Conservation (phyloP, 345 rosid genomes). For the Mercurialis annua region DNA sequence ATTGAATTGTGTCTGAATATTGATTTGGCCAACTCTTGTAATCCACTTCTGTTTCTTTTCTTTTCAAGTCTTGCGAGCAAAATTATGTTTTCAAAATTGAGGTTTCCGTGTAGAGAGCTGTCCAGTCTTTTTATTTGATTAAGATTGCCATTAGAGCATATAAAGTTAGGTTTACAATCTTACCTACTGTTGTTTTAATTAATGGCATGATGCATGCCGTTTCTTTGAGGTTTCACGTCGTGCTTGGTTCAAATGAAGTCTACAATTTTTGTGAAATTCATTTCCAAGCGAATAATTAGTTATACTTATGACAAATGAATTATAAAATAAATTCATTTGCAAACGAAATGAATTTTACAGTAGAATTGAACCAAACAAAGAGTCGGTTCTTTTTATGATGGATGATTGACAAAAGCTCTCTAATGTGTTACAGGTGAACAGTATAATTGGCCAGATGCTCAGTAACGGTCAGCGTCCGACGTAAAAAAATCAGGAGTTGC, state of each 20-base stretch:
- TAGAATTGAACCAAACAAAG: no score
- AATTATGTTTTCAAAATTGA: not conserved
- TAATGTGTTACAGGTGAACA: slow-evolving; percentile 60
- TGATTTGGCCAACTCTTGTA: not conserved
- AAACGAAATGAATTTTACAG: no score
- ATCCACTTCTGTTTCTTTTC: not conserved
- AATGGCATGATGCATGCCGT: not conserved
- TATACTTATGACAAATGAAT: no score
- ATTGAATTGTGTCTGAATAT: not conserved
- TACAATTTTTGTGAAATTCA: not conserved
- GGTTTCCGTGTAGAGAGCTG: not conserved
- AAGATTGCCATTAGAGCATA: no score
- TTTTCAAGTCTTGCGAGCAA: not conserved
- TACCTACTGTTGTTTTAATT: not conserved
- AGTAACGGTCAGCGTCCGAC: slow-evolving; percentile 65
- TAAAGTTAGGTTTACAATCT: not conserved
- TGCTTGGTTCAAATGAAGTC: not conserved
- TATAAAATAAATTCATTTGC: no score
- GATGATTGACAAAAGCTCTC: not conserved
- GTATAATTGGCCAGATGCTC: slow-evolving; percentile 81
- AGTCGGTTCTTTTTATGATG: slow-evolving; percentile 2
- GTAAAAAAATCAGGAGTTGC: slow-evolving; percentile 25
- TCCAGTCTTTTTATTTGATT: no score
- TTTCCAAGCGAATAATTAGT: no score
- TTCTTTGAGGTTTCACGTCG: not conserved